These are phyloP conservation scores for Henckelia pumila DNA, from an alignment of 257 asterid genomes.

Conservation along the genomic window DNA sequence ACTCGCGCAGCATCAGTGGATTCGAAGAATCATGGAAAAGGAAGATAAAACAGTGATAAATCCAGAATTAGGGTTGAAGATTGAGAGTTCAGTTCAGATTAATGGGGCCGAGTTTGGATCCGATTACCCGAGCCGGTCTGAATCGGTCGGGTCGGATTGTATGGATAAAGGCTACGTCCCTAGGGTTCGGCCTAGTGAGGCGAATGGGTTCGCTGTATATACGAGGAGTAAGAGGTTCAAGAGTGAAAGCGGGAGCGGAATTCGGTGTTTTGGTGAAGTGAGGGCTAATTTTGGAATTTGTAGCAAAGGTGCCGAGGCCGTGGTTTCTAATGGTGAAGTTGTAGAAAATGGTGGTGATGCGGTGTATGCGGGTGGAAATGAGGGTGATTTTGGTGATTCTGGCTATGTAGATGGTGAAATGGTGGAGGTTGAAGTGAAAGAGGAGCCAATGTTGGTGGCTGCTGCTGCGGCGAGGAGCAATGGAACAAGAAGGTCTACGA, in stretches of 20 bases:
- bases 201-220: slow-evolving; percentile 60
- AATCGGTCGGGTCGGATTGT: slow-evolving; percentile 33
- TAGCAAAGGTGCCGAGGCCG: slow-evolving; percentile 26
- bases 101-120: slow-evolving; percentile 28
- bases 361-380: slow-evolving; percentile 27
- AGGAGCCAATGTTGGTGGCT: slow-evolving; percentile 35
- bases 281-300: slow-evolving; percentile 24
- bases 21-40: background rate
- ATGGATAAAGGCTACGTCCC: slow-evolving; percentile 37
- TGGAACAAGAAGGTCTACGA: slow-evolving; percentile 47
- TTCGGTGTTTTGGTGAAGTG: slow-evolving; percentile 31
- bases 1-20: background rate
- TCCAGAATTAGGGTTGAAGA: slow-evolving; percentile 43
- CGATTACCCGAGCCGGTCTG: slow-evolving; percentile 26
- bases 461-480: slow-evolving; percentile 21
- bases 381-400: slow-evolving; percentile 32
- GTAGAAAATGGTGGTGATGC: slow-evolving; percentile 23
- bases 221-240: slow-evolving; percentile 68
- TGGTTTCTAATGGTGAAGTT: slow-evolving; percentile 29
- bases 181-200: slow-evolving; percentile 48
- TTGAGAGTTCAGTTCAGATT: slow-evolving; percentile 23
- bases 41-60: slow-evolving; percentile 37
- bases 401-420: slow-evolving; percentile 31
- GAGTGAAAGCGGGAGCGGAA: slow-evolving; percentile 31
- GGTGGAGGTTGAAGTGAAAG: slow-evolving; percentile 65